Conservation (phyloP, 805 yeast genomes). For the Torulaspora maleeae region DNA sequence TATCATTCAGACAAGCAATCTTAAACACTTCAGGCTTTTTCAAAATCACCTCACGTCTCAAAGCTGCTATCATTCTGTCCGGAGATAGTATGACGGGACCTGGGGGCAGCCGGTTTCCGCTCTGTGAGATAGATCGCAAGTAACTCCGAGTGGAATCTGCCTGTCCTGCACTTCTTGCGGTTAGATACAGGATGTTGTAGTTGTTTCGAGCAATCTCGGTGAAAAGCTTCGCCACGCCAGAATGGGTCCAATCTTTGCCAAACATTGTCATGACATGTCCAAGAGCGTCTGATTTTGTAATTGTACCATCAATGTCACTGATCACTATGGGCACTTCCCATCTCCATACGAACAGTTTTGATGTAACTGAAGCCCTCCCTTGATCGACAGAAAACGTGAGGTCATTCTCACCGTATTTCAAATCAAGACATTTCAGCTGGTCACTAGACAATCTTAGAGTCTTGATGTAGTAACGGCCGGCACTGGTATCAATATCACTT, state of each 20-base stretch:
- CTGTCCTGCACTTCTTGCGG: constrained; percentile 93
- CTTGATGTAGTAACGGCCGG: constrained; percentile 56
- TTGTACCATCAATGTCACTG: constrained; percentile 96
- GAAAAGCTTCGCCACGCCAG: constrained; percentile 88
- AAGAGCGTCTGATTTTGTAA: constrained; percentile 93
- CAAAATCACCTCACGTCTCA: constrained; percentile 83
- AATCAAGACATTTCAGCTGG: constrained; percentile 67
- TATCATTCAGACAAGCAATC: constrained; percentile 91
- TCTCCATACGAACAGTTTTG: constrained; percentile 81
- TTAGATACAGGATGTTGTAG: constrained; percentile 86
- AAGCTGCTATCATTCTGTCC: constrained; percentile 93
- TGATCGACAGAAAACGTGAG: constrained; percentile 74
- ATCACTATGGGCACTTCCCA: constrained; percentile 84
- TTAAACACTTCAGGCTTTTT: constrained; percentile 98
- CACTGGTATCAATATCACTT: constrained; percentile 13
- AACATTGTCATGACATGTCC: constrained; percentile 92
- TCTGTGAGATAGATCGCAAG: constrained; percentile 70
- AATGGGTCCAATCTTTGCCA: constrained; percentile 97
- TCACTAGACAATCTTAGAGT: constrained; percentile 89
- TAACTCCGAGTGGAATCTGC: constrained; percentile 90
- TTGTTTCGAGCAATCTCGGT: constrained; percentile 85
- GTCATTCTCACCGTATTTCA: constrained; percentile 75
- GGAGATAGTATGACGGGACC: constrained; percentile 97
- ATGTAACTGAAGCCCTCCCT: constrained; percentile 70
- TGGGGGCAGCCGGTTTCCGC: constrained; percentile 63